These are phyloP conservation scores for Wickerhamomyces bisporus DNA, from an alignment of 805 yeast species.

Conservation along the genomic window DNA sequence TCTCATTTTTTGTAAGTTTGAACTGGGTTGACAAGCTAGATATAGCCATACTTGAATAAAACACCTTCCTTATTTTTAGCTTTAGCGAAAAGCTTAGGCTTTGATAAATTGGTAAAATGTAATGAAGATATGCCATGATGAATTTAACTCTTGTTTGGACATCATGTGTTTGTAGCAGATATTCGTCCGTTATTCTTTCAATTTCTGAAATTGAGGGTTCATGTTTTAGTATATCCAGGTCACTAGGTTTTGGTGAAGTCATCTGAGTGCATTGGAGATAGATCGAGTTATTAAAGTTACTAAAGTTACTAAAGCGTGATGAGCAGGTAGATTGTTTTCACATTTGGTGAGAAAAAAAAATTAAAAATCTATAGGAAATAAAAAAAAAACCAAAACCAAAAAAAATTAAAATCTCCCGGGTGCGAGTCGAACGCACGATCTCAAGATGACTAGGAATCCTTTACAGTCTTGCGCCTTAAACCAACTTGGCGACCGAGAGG, in stretches of 20 bases:
- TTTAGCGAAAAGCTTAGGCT: conserved; percentile 12
- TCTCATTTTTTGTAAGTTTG: conserved; percentile 18
- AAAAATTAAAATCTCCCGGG: conserved; percentile 15
- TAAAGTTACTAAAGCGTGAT: too few species aligned
- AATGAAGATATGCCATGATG: conserved; percentile 14
- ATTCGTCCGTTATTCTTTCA: conserved; percentile 9
- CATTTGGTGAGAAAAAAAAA: too few species aligned
- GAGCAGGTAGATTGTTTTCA: too few species aligned
- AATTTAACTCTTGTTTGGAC: conserved; percentile 10
- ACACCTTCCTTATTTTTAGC: conserved; percentile 13
- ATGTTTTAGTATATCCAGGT: conserved; percentile 6
- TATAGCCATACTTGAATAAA: conserved; percentile 13
- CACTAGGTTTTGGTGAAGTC: not conserved
- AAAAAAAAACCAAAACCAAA: not conserved
- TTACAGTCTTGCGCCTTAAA: conserved; percentile 21
- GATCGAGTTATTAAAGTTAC: not conserved
- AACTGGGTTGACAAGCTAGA: conserved; percentile 17
- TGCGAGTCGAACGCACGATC: conserved; percentile 21
- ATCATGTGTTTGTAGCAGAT: conserved; percentile 4
- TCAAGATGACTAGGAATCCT: conserved; percentile 14
- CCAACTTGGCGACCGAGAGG: conserved; percentile 21
- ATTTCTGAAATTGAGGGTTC: conserved; percentile 11
- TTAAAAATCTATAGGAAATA: too few species aligned
- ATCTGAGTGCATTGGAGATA: not conserved
- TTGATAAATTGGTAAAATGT: conserved; percentile 20